phyloP scores from a whole-genome alignment of 2,329 filamentous ascomycete genomes.

The Atkinsonella texensis region DNA sequence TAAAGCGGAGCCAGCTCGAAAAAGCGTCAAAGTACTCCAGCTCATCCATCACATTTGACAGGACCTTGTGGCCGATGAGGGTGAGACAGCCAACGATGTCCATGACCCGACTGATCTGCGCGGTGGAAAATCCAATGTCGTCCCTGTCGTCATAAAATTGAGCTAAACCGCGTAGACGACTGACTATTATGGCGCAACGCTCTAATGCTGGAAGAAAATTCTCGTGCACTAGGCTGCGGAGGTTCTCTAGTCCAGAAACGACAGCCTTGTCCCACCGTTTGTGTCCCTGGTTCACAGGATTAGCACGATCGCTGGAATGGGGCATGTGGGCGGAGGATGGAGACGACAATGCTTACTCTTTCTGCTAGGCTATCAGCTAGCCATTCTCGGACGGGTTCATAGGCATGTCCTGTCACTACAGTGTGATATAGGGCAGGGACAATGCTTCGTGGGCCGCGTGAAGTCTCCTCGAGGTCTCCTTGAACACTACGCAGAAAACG shows the following conservation, averaged over 20 bases:
- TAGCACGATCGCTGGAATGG: background rate
- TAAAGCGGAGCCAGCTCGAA: constrained; percentile 70
- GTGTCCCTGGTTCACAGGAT: constrained; percentile 48
- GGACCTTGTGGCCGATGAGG: constrained; percentile 60
- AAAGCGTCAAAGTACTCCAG: constrained; percentile 67
- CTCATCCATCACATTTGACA: constrained; percentile 63
- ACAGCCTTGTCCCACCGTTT: constrained; percentile 93
- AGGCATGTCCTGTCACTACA: constrained; percentile 71
- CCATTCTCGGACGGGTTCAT: constrained; percentile 70
- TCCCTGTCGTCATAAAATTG: constrained; percentile 59
- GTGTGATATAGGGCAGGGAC: constrained; percentile 73
- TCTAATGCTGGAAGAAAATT: constrained; percentile 84
- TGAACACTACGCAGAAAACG: constrained; percentile 70
- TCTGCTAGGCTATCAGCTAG: constrained; percentile 73
- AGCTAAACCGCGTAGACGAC: constrained; percentile 71
- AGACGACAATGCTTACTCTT: constrained; percentile 39
- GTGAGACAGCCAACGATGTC: constrained; percentile 66
- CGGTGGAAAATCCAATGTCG: constrained; percentile 52
- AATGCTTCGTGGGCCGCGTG: constrained; percentile 47
- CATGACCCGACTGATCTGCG: constrained; percentile 51
- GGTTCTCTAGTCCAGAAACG: constrained; percentile 60
- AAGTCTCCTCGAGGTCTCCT: constrained; percentile 54
- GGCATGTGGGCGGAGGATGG: constrained; percentile 7
- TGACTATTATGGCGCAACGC: constrained; percentile 68
- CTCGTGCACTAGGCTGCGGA: constrained; percentile 70